These are phyloP conservation scores for Pestalotiopsis sp. DNA, from an alignment of 2,329 filamentous ascomycete genomes.

Conservation along the genomic window DNA sequence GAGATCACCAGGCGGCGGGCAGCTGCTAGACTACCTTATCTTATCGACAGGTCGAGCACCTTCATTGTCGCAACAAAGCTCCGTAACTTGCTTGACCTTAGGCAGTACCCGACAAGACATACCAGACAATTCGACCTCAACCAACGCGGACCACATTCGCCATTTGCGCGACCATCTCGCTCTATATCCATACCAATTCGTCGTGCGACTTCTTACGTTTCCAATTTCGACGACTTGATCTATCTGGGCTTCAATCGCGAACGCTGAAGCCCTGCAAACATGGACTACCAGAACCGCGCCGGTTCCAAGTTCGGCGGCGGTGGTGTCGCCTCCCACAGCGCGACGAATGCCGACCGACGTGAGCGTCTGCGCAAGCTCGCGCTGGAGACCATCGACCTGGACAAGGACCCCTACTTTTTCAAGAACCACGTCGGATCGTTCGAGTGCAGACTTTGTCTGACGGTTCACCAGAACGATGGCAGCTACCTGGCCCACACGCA, in stretches of 20 bases:
- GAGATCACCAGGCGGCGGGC: not conserved
- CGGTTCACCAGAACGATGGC: slow-evolving; percentile 98
- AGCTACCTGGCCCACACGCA: slow-evolving; percentile 98
- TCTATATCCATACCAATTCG: not conserved
- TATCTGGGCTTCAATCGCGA: not conserved
- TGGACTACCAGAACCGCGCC: slow-evolving; percentile 87
- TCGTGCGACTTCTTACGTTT: not conserved
- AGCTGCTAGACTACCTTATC: not conserved
- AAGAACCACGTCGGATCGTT: slow-evolving; percentile 99
- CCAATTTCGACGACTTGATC: not conserved
- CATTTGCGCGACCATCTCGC: not conserved
- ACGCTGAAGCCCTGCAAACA: slow-evolving; percentile 27
- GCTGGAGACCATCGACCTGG: slow-evolving; percentile 97
- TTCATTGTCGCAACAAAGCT: not conserved
- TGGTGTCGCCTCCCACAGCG: slow-evolving; percentile 89
- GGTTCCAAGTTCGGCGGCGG: slow-evolving; percentile 98
- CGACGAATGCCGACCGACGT: slow-evolving; percentile 94
- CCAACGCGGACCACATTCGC: not conserved
- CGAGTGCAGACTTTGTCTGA: slow-evolving; percentile 95
- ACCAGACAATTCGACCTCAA: too few relatives aligned
- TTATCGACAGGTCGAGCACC: not conserved
- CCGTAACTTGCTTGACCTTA: not conserved
- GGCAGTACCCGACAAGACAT: too few relatives aligned
- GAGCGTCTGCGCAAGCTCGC: slow-evolving; percentile 97
- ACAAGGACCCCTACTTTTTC: slow-evolving; percentile 99